These are phyloP conservation scores for Fusarium scirpi DNA, from an alignment of 2,329 filamentous ascomycete genomes.

Conservation along the genomic window DNA sequence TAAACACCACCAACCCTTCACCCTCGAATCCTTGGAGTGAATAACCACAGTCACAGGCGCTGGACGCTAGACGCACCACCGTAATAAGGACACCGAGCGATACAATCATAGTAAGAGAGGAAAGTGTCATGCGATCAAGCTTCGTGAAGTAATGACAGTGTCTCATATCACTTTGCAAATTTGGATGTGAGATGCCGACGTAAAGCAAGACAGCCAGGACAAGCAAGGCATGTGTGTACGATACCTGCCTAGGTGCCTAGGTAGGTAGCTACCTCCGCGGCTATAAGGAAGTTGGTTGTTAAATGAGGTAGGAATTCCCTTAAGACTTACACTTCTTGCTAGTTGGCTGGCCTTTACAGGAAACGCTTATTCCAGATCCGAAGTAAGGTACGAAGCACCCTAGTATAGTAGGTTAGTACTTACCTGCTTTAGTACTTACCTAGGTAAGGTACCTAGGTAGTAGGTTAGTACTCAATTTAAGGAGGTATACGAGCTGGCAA, in stretches of 20 bases:
- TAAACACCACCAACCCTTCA: conserved; percentile 66
- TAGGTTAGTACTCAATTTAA: neutral
- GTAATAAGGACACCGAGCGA: conserved; percentile 2
- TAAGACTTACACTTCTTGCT: neutral
- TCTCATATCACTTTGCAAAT: neutral
- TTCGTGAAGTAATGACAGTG: neutral
- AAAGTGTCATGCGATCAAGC: neutral
- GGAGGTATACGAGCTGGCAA: neutral
- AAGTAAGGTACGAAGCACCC: neutral
- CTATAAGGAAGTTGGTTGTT: neutral
- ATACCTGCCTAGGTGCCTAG: neutral
- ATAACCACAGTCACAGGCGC: conserved; percentile 80
- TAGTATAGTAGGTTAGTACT: neutral
- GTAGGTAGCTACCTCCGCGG: neutral
- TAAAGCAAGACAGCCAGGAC: neutral
- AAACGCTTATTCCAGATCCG: neutral
- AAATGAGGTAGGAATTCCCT: neutral
- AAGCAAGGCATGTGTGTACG: neutral
- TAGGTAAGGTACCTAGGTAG: no score
- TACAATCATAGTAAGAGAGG: conserved; percentile 18
- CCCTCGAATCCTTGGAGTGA: conserved; percentile 61
- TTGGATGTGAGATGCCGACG: neutral
- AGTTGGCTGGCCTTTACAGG: neutral
- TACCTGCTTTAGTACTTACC: neutral
- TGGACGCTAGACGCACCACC: conserved; percentile 43